Conservation (phyloP, 345 rosid species). For the Aquilaria malaccensis region DNA sequence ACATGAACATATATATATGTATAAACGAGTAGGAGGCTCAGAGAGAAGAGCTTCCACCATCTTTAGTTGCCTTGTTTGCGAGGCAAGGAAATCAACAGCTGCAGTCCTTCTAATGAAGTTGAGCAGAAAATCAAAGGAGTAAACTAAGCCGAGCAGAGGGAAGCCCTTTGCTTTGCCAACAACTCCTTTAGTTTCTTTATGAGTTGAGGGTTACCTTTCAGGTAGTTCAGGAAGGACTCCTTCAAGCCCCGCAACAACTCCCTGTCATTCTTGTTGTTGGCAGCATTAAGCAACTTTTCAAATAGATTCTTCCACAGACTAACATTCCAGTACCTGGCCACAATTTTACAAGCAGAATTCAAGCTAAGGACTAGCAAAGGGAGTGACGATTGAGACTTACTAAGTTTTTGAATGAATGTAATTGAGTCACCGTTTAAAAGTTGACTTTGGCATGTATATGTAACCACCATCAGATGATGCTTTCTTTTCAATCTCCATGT, state of each 20-base stretch:
- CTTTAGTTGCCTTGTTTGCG: too few species aligned
- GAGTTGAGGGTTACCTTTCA: conserved; percentile 47
- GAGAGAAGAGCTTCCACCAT: too few species aligned
- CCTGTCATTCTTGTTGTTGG: conserved; percentile 27
- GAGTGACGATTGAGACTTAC: background rate
- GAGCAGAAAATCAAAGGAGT: background rate
- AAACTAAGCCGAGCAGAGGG: conserved; percentile 51
- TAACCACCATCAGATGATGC: conserved; percentile 35
- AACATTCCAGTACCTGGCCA: conserved; percentile 73
- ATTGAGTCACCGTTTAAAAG: conserved; percentile 56
- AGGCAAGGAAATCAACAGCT: too few species aligned
- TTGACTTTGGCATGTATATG: conserved; percentile 50
- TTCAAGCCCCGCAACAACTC: conserved; percentile 48
- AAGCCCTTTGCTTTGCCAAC: conserved; percentile 60
- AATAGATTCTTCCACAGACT: conserved; percentile 73
- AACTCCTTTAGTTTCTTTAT: conserved; percentile 62
- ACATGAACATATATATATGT: too few species aligned
- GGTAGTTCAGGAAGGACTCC: conserved; percentile 51
- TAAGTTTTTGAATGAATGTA: background rate
- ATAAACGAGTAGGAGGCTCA: too few species aligned
- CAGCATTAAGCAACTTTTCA: conserved; percentile 53
- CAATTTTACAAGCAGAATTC: conserved; percentile 2
- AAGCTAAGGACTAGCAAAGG: background rate
- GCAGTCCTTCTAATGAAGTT: background rate
- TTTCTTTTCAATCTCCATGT: conserved; percentile 63